Percentiles rank a stretch among this genome's conserved stretches.
phyloP scores from a whole-genome alignment of 805 yeast genomes.

The Wickerhamiella galacta region DNA sequence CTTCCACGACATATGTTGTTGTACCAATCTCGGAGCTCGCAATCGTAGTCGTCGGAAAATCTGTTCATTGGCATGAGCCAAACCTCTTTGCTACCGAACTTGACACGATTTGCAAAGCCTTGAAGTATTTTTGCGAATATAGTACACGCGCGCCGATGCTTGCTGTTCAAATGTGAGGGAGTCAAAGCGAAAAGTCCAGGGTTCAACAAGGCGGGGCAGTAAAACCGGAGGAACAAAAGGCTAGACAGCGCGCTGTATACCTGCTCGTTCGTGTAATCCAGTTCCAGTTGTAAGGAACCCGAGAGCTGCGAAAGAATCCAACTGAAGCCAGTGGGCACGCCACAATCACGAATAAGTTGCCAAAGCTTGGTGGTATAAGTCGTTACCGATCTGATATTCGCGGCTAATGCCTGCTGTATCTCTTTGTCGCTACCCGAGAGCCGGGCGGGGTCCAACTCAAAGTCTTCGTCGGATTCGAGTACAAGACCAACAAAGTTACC shows the following conservation, averaged over 20 bases:
- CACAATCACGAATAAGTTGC: constrained; percentile 11
- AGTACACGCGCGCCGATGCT: constrained; percentile 61
- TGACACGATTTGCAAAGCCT: constrained; percentile 60
- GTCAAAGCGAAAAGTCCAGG: constrained; percentile 73
- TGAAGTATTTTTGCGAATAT: constrained; percentile 59
- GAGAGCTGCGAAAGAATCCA: constrained; percentile 11
- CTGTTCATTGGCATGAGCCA: constrained; percentile 54
- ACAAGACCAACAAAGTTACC: constrained; percentile 49
- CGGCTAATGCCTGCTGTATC: constrained; percentile 28
- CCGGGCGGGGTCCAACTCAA: constrained; percentile 71
- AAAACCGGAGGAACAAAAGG: constrained; percentile 64
- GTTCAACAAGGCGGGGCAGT: constrained; percentile 82
- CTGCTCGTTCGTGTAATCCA: constrained; percentile 4
- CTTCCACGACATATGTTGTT: constrained; percentile 38
- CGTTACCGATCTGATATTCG: constrained; percentile 34
- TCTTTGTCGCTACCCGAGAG: constrained; percentile 25
- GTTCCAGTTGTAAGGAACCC: constrained; percentile 5
- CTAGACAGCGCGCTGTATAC: constrained; percentile 67
- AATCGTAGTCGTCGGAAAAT: constrained; percentile 42
- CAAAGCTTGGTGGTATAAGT: constrained; percentile 22
- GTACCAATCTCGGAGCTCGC: constrained; percentile 49
- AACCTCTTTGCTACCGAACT: constrained; percentile 72
- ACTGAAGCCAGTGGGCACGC: constrained; percentile 14
- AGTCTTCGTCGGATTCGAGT: constrained; percentile 32
- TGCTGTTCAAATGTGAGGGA: constrained; percentile 51